Conservation (phyloP, 108 stramenopile genomes). For the Seminavis robusta region DNA sequence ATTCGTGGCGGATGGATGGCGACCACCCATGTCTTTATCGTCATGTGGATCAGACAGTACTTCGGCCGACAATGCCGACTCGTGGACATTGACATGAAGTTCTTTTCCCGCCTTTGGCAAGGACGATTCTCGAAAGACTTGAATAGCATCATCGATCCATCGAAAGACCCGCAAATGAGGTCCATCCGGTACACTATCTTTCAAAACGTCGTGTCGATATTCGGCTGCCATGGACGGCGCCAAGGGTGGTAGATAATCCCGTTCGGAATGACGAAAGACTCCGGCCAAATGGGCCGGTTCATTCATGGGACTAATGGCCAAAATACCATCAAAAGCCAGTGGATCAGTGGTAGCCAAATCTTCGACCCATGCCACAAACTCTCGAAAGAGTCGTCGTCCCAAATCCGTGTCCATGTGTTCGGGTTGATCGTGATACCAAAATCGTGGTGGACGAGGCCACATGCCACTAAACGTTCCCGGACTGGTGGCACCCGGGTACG, state of each 20-base stretch:
- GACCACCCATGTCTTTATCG: slow-evolving; percentile 17
- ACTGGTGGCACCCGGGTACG: slow-evolving; percentile 72
- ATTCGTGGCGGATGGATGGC: slow-evolving; percentile 24
- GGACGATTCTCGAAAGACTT: slow-evolving; percentile 56
- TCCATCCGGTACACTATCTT: slow-evolving; percentile 48
- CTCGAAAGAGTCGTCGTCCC: slow-evolving; percentile 39
- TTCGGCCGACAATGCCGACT: slow-evolving; percentile 21
- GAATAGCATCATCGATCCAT: slow-evolving; percentile 67
- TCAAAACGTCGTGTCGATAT: slow-evolving; percentile 41
- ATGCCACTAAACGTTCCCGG: slow-evolving; percentile 76
- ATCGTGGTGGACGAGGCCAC: slow-evolving; percentile 59
- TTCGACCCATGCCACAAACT: slow-evolving; percentile 63
- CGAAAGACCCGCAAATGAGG: slow-evolving; percentile 65
- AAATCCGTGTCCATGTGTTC: slow-evolving; percentile 37
- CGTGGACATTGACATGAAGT: slow-evolving; percentile 68
- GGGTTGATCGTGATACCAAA: slow-evolving; percentile 69
- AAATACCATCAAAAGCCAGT: slow-evolving; percentile 53
- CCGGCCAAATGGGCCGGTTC: slow-evolving; percentile 82
- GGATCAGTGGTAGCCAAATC: slow-evolving; percentile 39
- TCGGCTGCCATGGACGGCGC: slow-evolving; percentile 32
- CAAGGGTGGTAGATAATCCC: slow-evolving; percentile 61
- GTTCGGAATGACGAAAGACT: slow-evolving; percentile 31
- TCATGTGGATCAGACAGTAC: slow-evolving; percentile 22
- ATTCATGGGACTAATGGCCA: slow-evolving; percentile 74
- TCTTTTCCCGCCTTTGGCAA: slow-evolving; percentile 56